A percentile compares a stretch with the other conserved stretches of the same genome.
phyloP scores from a whole-genome alignment of 257 asterid genomes.

The Fraxinus quadrangulata region DNA sequence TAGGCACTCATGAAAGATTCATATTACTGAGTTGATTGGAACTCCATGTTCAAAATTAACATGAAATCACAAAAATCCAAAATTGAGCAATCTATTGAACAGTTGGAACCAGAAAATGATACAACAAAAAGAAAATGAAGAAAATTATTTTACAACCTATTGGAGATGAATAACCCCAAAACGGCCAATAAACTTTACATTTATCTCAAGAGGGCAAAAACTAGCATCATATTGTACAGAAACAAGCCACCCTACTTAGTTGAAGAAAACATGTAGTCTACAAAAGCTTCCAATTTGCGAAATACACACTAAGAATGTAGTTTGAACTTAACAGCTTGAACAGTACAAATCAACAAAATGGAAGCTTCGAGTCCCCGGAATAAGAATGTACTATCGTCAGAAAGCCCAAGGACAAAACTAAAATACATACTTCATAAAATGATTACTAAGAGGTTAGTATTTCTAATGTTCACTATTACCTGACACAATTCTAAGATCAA shows the following conservation, averaged over 20 bases:
- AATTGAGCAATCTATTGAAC: neutral
- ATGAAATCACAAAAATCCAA: neutral
- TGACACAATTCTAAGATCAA: constrained; percentile 21
- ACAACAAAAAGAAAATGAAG: neutral
- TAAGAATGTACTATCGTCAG: neutral
- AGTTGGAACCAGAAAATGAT: neutral
- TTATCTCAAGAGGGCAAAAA: constrained; percentile 20
- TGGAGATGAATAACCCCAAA: constrained; percentile 8
- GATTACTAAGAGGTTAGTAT: neutral
- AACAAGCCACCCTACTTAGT: constrained; percentile 2
- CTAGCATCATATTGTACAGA: constrained; percentile 29
- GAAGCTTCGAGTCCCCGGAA: neutral
- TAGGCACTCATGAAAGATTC: too few relatives aligned
- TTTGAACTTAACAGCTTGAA: constrained; percentile 16
- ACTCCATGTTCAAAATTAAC: neutral
- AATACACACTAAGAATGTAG: constrained; percentile 14
- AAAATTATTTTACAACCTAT: constrained; percentile 25
- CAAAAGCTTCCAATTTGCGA: constrained; percentile 16
- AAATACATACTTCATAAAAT: constrained; percentile 5
- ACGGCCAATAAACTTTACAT: constrained; percentile 30
- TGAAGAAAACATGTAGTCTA: constrained; percentile 10
- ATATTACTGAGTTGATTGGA: neutral
- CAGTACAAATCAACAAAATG: constrained; percentile 14
- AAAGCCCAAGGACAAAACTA: constrained; percentile 2
- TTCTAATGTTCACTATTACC: neutral